Evolutionary conservation across 1,139 yeast genomes (phyloP).

Genomic region (Blastobotrys proliferans): DNA sequence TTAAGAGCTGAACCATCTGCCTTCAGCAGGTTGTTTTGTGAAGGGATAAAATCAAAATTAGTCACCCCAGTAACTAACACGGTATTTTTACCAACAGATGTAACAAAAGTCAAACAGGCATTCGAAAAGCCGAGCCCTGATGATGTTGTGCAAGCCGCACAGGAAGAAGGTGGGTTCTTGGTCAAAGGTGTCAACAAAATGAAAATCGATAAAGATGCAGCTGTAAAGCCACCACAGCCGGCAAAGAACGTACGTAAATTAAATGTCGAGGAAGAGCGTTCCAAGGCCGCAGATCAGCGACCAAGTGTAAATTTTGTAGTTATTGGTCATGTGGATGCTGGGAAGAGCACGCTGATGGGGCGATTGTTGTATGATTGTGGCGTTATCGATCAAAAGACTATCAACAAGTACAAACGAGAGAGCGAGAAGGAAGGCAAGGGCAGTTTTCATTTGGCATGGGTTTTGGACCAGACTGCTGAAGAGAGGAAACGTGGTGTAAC

Average conservation of each 20-base stretch:
- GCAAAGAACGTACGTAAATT: constrained; percentile 13
- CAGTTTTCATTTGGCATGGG: constrained; percentile 96
- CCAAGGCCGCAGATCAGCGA: constrained; percentile 14
- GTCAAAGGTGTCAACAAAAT: constrained; percentile 11
- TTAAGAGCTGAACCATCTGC: constrained; percentile 13
- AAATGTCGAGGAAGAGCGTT: constrained; percentile 21
- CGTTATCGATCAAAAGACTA: constrained; percentile 70
- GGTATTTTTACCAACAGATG: constrained; percentile 32
- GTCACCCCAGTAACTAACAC: constrained; percentile 39
- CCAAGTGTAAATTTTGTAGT: constrained; percentile 28
- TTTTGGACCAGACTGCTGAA: constrained; percentile 91
- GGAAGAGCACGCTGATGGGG: constrained; percentile 94
- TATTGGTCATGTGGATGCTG: constrained; percentile 96
- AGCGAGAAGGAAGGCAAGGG: constrained; percentile 82
- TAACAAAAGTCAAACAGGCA: constrained; percentile 43
- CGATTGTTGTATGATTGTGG: constrained; percentile 77
- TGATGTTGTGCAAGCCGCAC: constrained; percentile 63
- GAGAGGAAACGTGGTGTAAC: constrained; percentile 87
- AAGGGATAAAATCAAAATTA: neutral
- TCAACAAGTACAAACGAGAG: constrained; percentile 74
- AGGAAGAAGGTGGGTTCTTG: constrained; percentile 32
- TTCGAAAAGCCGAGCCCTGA: constrained; percentile 81
- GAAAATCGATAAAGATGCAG: neutral
- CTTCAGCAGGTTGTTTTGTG: constrained; percentile 14
- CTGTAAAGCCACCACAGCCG: neutral